Base-by-base conservation (phyloP, 2,329 filamentous ascomycete genomes). In the Neofusicoccum sp. region DNA sequence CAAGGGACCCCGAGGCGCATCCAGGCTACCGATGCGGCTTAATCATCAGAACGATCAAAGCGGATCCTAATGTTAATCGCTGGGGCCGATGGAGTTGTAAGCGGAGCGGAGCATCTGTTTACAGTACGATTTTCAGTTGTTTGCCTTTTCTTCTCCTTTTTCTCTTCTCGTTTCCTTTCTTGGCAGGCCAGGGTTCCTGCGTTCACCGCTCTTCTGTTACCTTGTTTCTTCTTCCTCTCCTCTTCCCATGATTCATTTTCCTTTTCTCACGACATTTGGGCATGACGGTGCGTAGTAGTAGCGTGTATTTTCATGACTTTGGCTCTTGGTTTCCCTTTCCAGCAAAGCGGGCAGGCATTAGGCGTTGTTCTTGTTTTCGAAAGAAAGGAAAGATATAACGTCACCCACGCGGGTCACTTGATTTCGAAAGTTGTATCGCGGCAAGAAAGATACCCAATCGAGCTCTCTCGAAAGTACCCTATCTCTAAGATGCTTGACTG, bases 401-500 rank as follows among this genome's bases (percentile, higher is more conserved):
- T 56, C 51, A n/a, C 51, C 51, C 51, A 56, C 51, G n/a, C 51
- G 51, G 51, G 49, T 31, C 41, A 36, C 49, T 54, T 28, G 28
- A 54, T 54, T 28, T 41, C 49, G 49, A 41, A 54, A 6, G 26
- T 47, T 9, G 31, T 24, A 47, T 48, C 24, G n/a, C 28, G 34
- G 30, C 20, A 33, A 48, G 33, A 16, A 48, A 48, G 45, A 48
- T 48, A 48, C 45, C 45, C 45, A 33, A 48, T 20, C 28, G 28
- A 34, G 36, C 33, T 34, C 7, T 28, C 38, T 56, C 36, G 24
- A 9, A 24, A 40, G 20, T 20, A 20, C 20, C 20, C 20, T 2
- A 20, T 20, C 20, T 20, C 20, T 20, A 20, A 20, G 20, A 20
- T 20, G 20, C 20, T 40, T 40, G 16, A 40, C 12, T 40, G 36